Conservation (phyloP, 305 asterid species). For the Salvia sclarea region DNA sequence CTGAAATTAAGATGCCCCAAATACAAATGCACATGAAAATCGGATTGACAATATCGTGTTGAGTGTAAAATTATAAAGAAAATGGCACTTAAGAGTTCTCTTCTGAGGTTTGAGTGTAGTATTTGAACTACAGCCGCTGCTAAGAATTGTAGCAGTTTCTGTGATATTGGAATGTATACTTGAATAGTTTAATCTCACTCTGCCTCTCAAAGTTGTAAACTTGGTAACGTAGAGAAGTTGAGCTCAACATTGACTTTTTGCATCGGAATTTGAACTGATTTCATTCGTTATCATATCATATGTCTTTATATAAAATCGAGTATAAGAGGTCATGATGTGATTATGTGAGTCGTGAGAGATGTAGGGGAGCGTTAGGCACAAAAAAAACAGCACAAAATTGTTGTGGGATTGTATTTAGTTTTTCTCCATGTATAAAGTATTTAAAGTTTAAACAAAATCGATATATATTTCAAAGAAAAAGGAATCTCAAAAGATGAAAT, state of each 20-base stretch:
- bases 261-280: background rate
- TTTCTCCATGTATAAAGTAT: no score
- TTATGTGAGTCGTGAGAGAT: no score
- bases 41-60: background rate
- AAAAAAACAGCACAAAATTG: no score
- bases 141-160: background rate
- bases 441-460: no score
- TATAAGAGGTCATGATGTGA: no score
- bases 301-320: no score
- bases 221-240: background rate
- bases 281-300: no score
- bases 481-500: no score
- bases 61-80: constrained; percentile 18
- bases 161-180: background rate
- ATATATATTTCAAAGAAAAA: no score
- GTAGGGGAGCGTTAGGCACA: no score
- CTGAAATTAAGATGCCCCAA: constrained; percentile 5
- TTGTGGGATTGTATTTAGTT: no score
- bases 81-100: background rate
- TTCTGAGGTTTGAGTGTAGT: constrained; percentile 1
- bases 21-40: constrained; percentile 12
- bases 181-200: background rate
- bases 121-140: background rate
- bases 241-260: background rate
- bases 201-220: background rate